phyloP scores from a whole-genome alignment of 306 rosid genomes.

The Alnus glutinosa region DNA sequence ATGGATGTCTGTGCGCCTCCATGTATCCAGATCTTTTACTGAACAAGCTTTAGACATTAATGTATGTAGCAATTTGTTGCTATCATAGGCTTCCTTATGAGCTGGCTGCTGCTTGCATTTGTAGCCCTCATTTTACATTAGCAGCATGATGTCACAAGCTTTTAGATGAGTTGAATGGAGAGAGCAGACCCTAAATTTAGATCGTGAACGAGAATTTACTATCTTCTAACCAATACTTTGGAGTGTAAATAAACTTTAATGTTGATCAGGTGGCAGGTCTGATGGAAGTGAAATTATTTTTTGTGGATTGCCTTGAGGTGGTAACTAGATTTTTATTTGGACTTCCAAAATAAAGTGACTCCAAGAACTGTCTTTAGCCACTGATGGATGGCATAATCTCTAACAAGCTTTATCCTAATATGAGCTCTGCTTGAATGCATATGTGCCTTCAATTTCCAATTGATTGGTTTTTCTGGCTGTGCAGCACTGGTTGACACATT shows the following conservation, averaged over 20 bases:
- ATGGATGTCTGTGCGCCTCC: constrained; percentile 4
- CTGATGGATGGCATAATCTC: constrained; percentile 6
- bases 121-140: background rate
- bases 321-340: constrained; percentile 3
- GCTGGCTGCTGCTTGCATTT: background rate
- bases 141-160: background rate
- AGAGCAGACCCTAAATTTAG: background rate
- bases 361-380: constrained; percentile 4
- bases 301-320: constrained; percentile 8
- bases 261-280: constrained; percentile 9
- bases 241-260: background rate
- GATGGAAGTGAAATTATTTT: constrained; percentile 6
- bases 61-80: background rate
- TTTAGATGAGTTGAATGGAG: constrained; percentile 8
- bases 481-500: constrained; percentile 91
- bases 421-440: constrained; percentile 22
- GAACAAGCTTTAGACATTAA: background rate
- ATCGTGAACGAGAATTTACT: background rate
- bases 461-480: constrained; percentile 32
- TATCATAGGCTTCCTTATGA: background rate
- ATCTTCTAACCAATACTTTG: background rate
- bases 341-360: background rate
- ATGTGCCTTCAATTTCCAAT: background rate
- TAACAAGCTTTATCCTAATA: background rate
- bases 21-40: background rate